Percentiles rank a stretch among this genome's conserved stretches.
Conservation (phyloP, 1,284 basidiomycete species). For the Malassezia sp. region DNA sequence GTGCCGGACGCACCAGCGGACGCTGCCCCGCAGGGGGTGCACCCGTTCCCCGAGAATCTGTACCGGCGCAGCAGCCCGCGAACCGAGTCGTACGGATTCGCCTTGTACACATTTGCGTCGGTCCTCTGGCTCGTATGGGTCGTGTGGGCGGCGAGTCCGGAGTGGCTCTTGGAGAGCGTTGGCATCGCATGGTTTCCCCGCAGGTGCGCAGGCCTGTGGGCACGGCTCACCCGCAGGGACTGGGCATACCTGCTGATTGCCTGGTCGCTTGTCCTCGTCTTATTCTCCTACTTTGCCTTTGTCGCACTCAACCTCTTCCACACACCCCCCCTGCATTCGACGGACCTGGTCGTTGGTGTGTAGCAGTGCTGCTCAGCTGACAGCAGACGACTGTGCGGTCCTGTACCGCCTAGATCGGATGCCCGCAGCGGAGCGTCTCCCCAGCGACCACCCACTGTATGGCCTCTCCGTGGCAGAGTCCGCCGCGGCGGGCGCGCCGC, state of each 20-base stretch:
- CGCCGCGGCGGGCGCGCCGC: constrained; percentile 4
- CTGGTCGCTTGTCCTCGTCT: constrained; percentile 18
- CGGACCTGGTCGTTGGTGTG: constrained; percentile 16
- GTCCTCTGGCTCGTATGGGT: constrained; percentile 17
- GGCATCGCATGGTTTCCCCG: constrained; percentile 24
- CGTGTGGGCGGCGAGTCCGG: constrained; percentile 19
- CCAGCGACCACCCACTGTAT: background rate
- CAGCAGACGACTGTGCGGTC: background rate
- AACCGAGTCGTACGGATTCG: constrained; percentile 20
- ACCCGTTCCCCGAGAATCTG: too few relatives aligned
- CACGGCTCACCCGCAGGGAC: constrained; percentile 11
- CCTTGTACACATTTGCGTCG: constrained; percentile 18
- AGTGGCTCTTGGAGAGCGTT: constrained; percentile 7
- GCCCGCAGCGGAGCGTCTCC: background rate
- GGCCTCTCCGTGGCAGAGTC: constrained; percentile 1
- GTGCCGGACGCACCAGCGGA: too few relatives aligned
- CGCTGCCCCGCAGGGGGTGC: too few relatives aligned
- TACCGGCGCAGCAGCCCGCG: constrained; percentile 10
- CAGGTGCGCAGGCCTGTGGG: constrained; percentile 13
- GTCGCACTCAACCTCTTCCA: constrained; percentile 13
- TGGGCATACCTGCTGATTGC: constrained; percentile 22
- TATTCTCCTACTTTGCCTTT: constrained; percentile 16
- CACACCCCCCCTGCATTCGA: constrained; percentile 15
- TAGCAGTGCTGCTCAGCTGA: background rate
- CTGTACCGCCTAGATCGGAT: background rate